Conservation (phyloP, 2,329 filamentous ascomycete genomes). For the Waltergamsia citrina region DNA sequence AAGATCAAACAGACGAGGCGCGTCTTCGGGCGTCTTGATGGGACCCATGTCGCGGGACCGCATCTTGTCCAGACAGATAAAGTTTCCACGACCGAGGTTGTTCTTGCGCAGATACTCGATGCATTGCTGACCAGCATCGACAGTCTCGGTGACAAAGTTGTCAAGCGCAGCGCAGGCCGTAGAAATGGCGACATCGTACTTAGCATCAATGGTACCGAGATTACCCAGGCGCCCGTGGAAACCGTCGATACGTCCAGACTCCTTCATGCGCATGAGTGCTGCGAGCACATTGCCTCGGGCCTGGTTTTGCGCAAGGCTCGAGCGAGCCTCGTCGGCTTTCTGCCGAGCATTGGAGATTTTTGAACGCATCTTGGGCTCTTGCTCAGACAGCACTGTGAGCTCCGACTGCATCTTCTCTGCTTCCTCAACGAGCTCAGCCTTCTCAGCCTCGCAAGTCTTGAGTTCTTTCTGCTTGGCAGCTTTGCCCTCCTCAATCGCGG, state of each 20-base stretch:
- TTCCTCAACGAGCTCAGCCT: slow-evolving; percentile 64
- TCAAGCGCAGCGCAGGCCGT: slow-evolving; percentile 87
- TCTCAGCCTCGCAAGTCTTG: slow-evolving; percentile 65
- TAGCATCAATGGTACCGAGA: slow-evolving; percentile 83
- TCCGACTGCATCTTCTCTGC: slow-evolving; percentile 62
- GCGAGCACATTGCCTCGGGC: slow-evolving; percentile 88
- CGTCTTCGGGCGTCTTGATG: slow-evolving; percentile 84
- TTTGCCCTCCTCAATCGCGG: slow-evolving; percentile 61
- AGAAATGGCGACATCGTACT: slow-evolving; percentile 96
- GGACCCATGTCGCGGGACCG: slow-evolving; percentile 66
- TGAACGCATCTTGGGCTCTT: slow-evolving; percentile 73
- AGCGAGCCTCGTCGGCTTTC: slow-evolving; percentile 91
- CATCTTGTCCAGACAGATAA: slow-evolving; percentile 88
- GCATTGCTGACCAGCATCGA: slow-evolving; percentile 93
- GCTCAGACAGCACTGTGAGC: slow-evolving; percentile 59
- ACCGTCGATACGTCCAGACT: slow-evolving; percentile 92
- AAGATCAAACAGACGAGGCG: slow-evolving; percentile 86
- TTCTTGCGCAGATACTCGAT: slow-evolving; percentile 97
- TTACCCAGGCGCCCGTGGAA: slow-evolving; percentile 95
- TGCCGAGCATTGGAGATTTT: slow-evolving; percentile 85
- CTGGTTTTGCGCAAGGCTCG: slow-evolving; percentile 81
- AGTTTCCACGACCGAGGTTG: slow-evolving; percentile 91
- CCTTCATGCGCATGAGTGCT: slow-evolving; percentile 87
- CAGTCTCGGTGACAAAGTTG: slow-evolving; percentile 93
- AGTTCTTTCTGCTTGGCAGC: slow-evolving; percentile 64